Evolutionary conservation across 305 asterid species (phyloP).

Genomic region (Euphrasia arctica): DNA sequence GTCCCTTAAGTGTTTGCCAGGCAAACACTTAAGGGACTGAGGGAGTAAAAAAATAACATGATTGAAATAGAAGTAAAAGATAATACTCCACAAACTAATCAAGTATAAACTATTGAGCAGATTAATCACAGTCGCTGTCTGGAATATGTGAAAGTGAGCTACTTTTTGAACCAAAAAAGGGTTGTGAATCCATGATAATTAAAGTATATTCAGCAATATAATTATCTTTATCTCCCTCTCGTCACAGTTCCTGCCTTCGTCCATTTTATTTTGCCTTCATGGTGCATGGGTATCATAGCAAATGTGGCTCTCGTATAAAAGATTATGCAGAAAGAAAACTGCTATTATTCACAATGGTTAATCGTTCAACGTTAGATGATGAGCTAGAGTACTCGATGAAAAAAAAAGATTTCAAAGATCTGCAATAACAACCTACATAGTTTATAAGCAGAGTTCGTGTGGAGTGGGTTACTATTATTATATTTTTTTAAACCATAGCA

Average conservation of each 20-base stretch:
- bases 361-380: not conserved
- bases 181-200: slow-evolving; percentile 8
- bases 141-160: slow-evolving; percentile 17
- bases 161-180: slow-evolving; percentile 18
- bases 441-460: not conserved
- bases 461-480: not conserved
- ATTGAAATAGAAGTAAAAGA: slow-evolving; percentile 14
- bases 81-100: slow-evolving; percentile 7
- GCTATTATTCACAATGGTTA: not conserved
- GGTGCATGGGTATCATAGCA: not conserved
- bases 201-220: not conserved
- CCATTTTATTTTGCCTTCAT: slow-evolving; percentile 10
- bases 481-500: not conserved
- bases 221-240: slow-evolving; percentile 16
- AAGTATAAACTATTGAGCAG: slow-evolving; percentile 18
- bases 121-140: slow-evolving; percentile 16
- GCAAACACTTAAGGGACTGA: too few species aligned
- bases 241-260: slow-evolving; percentile 1
- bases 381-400: not conserved
- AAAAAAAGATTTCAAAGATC: not conserved
- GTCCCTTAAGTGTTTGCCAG: too few species aligned
- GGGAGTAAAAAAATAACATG: not conserved
- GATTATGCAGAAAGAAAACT: slow-evolving; percentile 12
- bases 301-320: slow-evolving; percentile 9
- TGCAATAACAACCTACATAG: not conserved